Evolutionary conservation across 2,329 filamentous ascomycete genomes (phyloP).

Genomic region (Aspergillus viridinutans): DNA sequence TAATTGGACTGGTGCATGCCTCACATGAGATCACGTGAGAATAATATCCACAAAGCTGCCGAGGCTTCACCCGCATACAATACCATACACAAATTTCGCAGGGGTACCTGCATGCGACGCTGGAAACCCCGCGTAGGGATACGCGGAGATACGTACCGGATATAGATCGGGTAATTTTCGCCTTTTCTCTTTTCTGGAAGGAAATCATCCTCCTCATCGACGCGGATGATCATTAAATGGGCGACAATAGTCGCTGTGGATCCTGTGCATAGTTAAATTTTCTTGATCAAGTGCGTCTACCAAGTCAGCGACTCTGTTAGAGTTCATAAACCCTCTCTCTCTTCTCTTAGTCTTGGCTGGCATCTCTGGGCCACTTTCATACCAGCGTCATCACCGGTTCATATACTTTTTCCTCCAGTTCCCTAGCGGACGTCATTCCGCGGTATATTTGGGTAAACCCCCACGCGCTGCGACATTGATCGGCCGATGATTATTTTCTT

Average conservation of each 20-base stretch:
- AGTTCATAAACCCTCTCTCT: neutral
- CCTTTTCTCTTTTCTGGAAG: neutral
- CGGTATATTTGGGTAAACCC: slow-evolving; percentile 10
- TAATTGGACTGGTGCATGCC: neutral
- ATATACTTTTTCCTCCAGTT: neutral
- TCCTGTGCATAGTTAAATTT: neutral
- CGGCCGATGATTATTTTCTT: neutral
- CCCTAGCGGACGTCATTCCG: slow-evolving; percentile 20
- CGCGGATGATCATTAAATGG: neutral
- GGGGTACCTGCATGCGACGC: slow-evolving; percentile 5
- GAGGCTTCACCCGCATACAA: neutral
- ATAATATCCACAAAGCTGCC: slow-evolving; percentile 2
- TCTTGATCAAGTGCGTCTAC: neutral
- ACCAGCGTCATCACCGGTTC: slow-evolving; percentile 8
- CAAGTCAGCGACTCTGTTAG: neutral
- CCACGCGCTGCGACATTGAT: slow-evolving; percentile 13
- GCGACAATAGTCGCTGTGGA: neutral
- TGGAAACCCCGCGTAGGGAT: slow-evolving; percentile 1
- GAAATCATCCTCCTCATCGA: neutral
- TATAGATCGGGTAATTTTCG: slow-evolving; percentile 18
- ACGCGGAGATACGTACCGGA: slow-evolving; percentile 8
- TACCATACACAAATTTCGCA: slow-evolving; percentile 2
- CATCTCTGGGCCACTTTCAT: neutral
- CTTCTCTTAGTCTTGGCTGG: neutral
- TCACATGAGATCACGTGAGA: slow-evolving; percentile 8